phyloP scores from a whole-genome alignment of 768 basidiomycete genomes.

The Leccinum broughii region DNA sequence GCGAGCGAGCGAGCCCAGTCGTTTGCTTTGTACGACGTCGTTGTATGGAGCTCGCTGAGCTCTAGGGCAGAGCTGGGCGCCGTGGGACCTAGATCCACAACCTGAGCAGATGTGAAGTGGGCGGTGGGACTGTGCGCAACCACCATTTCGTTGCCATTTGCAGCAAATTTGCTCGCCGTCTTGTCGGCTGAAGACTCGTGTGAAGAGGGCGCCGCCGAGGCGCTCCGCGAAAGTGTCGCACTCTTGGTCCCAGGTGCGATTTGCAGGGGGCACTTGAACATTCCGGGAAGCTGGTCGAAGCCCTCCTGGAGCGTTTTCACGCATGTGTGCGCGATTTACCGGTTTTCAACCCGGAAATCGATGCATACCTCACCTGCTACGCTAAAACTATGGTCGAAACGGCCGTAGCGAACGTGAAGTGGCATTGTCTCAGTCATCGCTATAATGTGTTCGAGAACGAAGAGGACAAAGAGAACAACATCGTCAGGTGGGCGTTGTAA shows the following conservation, averaged over 20 bases:
- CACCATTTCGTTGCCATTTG: conserved; percentile 4
- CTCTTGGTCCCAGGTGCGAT: no score
- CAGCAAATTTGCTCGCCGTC: conserved; percentile 3
- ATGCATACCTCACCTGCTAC: not conserved
- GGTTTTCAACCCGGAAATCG: not conserved
- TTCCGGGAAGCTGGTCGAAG: not conserved
- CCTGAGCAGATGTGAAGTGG: conserved; percentile 13
- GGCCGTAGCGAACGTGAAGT: not conserved
- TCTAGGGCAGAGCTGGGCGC: conserved; percentile 4
- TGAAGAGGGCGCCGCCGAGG: conserved; percentile 1
- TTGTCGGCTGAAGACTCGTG: conserved; percentile 9
- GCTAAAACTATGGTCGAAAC: not conserved
- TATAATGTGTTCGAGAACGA: not conserved
- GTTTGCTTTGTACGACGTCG: conserved; percentile 5
- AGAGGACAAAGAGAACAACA: no score
- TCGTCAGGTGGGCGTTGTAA: no score
- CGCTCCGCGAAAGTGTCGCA: no score
- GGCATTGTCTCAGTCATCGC: not conserved
- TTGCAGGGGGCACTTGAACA: no score
- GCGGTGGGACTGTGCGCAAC: conserved; percentile 1
- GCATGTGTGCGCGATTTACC: not conserved
- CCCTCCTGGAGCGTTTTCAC: not conserved
- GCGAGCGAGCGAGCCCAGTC: conserved; percentile 5
- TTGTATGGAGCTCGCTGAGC: not conserved
- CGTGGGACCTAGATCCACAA: conserved; percentile 1